phyloP scores from a whole-genome alignment of 2,329 filamentous ascomycete species.

The Metarhizium humberi region DNA sequence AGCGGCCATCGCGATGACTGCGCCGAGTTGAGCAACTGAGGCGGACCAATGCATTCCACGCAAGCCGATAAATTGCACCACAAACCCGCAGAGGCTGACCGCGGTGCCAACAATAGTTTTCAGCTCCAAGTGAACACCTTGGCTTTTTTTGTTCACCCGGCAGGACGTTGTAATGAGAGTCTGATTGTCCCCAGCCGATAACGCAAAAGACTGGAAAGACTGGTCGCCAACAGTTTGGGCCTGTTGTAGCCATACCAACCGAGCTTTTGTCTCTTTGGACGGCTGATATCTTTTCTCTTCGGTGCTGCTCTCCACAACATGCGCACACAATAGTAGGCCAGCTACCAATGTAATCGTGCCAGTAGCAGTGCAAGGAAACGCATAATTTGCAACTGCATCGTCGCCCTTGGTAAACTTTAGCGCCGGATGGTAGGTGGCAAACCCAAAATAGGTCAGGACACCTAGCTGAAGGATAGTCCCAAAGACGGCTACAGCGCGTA shows the following conservation, averaged over 20 bases:
- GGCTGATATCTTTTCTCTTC: slow-evolving; percentile 12
- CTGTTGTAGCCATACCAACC: slow-evolving; percentile 21
- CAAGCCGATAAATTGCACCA: slow-evolving; percentile 18
- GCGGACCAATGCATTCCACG: neutral
- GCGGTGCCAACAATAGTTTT: slow-evolving; percentile 11
- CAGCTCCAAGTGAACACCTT: neutral
- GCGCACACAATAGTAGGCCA: slow-evolving; percentile 20
- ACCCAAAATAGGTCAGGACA: neutral
- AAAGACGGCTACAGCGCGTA: neutral
- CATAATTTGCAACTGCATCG: slow-evolving; percentile 7
- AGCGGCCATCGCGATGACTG: neutral
- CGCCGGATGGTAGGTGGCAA: neutral
- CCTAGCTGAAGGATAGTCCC: neutral
- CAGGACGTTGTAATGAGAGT: neutral
- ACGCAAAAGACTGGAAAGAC: neutral
- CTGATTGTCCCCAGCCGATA: neutral
- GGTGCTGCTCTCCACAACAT: slow-evolving; percentile 22
- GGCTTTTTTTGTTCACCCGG: neutral
- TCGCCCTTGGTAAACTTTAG: neutral
- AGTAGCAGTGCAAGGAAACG: slow-evolving; percentile 14
- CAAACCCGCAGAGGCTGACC: slow-evolving; percentile 14
- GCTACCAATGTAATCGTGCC: slow-evolving; percentile 18
- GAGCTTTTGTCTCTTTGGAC: neutral
- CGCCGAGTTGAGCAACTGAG: neutral
- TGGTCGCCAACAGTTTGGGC: neutral